Evolutionary conservation across 306 rosid species (phyloP).

Genomic region (Corylus americana): DNA sequence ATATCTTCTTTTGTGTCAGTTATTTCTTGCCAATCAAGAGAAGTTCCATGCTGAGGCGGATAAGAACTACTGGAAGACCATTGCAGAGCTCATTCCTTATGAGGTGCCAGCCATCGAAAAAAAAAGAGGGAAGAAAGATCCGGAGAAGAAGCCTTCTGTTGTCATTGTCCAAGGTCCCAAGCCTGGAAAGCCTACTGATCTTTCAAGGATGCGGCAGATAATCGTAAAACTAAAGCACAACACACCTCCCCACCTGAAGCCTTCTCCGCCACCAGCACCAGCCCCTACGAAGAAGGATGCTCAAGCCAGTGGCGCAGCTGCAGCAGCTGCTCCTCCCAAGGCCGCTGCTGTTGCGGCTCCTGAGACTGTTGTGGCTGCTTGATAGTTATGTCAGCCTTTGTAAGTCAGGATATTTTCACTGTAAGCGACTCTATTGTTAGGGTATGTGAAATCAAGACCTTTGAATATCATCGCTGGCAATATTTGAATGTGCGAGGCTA

Average conservation of each 20-base stretch:
- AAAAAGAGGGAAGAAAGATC: constrained; percentile 47
- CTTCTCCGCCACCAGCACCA: constrained; percentile 23
- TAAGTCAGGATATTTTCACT: not conserved
- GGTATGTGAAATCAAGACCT: not conserved
- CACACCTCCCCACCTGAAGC: constrained; percentile 43
- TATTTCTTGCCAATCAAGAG: constrained; percentile 38
- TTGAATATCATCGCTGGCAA: not conserved
- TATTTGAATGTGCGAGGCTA: not conserved
- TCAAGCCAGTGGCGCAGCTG: constrained; percentile 7
- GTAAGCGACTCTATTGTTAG: not conserved
- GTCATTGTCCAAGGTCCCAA: constrained; percentile 43
- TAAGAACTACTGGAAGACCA: constrained; percentile 46
- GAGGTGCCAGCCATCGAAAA: constrained; percentile 41
- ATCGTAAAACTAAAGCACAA: constrained; percentile 45
- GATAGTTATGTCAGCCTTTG: not conserved
- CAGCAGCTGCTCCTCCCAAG: constrained; percentile 6
- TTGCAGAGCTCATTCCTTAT: constrained; percentile 47
- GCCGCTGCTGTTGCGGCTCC: constrained; percentile 7
- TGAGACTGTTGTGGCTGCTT: constrained; percentile 32
- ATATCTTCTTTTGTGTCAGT: constrained; percentile 20
- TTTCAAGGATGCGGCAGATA: constrained; percentile 49
- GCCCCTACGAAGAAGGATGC: constrained; percentile 8
- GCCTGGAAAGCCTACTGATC: constrained; percentile 52
- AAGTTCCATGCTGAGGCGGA: constrained; percentile 52
- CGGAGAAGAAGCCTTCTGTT: constrained; percentile 36